phyloP scores from a whole-genome alignment of 2,329 filamentous ascomycete species.

The Aspergillus candidus region DNA sequence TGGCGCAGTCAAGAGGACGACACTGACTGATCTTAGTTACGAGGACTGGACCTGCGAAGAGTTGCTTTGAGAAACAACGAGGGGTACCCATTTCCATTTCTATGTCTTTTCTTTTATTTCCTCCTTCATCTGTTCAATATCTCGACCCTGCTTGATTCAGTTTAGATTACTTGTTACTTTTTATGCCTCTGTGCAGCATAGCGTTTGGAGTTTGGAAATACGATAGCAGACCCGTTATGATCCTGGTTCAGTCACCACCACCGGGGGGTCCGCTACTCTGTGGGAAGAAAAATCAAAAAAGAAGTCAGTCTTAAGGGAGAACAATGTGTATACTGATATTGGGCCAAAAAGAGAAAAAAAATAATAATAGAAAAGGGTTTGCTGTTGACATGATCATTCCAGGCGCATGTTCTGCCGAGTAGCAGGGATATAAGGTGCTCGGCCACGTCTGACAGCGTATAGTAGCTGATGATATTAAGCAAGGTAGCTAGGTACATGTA shows the following conservation, averaged over 20 bases:
- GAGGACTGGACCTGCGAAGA: constrained; percentile 99
- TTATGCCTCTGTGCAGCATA: constrained; percentile 28
- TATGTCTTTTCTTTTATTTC: constrained; percentile 18
- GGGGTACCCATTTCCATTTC: constrained; percentile 15
- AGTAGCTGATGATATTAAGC: no score
- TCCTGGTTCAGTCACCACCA: no score
- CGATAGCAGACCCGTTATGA: constrained; percentile 6
- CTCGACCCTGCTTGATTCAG: neutral
- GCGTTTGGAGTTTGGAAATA: constrained; percentile 38
- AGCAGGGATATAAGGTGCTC: no score
- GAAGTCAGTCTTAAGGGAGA: neutral
- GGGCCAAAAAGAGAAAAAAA: no score
- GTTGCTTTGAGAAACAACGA: constrained; percentile 51
- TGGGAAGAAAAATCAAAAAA: constrained; percentile 9
- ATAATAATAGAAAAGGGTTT: no score
- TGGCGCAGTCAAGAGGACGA: neutral
- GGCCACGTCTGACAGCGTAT: no score
- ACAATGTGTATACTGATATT: no score
- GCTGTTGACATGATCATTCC: no score
- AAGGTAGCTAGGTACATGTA: no score
- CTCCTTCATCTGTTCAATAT: constrained; percentile 9
- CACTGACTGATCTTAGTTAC: constrained; percentile 55
- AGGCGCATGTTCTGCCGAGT: no score
- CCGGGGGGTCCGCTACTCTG: no score
- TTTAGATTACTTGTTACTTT: constrained; percentile 5